A percentile compares a stretch with the other conserved stretches of the same genome.
Evolutionary conservation across 2,329 filamentous ascomycete species (phyloP).

Genomic region (Eutypella sp.): DNA sequence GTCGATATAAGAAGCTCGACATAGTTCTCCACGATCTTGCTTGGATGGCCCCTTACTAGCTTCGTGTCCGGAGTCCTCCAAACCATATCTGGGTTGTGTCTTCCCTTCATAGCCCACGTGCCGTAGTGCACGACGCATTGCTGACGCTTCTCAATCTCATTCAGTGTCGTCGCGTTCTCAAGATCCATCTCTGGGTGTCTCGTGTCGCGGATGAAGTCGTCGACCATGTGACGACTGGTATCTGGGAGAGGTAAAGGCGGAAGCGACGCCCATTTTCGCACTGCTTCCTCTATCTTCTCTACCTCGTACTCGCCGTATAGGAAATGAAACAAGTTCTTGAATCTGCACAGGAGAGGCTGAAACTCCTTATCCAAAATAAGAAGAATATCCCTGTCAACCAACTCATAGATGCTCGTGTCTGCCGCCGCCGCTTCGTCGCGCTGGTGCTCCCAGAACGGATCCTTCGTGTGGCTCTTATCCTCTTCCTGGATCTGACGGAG

Average conservation of each 20-base stretch:
- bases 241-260: constrained; percentile 4
- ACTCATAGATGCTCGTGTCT: constrained; percentile 2
- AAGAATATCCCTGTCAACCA: constrained; percentile 4
- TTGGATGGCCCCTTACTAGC: not conserved
- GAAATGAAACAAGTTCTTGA: constrained; percentile 1
- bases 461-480: constrained; percentile 3
- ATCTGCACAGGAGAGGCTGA: constrained; percentile 3
- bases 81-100: not conserved
- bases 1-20: not conserved
- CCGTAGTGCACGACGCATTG: constrained; percentile 5
- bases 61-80: constrained; percentile 1
- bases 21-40: constrained; percentile 1
- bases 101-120: constrained; percentile 5
- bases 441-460: constrained; percentile 8
- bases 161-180: constrained; percentile 3
- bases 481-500: constrained; percentile 6
- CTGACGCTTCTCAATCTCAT: constrained; percentile 3
- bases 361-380: constrained; percentile 5
- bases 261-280: constrained; percentile 5
- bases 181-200: constrained; percentile 5
- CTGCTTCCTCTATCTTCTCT: constrained; percentile 3
- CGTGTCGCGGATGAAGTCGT: constrained; percentile 5
- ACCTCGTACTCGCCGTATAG: constrained; percentile 2
- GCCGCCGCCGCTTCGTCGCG: constrained; percentile 3
- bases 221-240: constrained; percentile 4